A percentile compares a stretch with the other conserved stretches of the same genome.
These are phyloP conservation scores for Aegilops tauschii DNA, from an alignment of 176 grass and related monocot genomes.

Conservation along the genomic window DNA sequence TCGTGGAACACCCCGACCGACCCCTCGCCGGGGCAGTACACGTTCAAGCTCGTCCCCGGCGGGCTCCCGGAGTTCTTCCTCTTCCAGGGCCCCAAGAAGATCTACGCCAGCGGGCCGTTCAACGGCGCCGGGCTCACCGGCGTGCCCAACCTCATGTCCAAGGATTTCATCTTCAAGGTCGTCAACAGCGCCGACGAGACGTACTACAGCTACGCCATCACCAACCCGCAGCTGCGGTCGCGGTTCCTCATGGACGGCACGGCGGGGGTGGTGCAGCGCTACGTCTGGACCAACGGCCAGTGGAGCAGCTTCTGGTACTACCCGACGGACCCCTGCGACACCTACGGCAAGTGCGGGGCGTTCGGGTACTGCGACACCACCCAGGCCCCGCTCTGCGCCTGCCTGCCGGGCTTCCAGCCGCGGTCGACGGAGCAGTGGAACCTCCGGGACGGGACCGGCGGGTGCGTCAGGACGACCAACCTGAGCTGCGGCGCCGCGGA, in stretches of 20 bases:
- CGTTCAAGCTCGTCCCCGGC: constrained; percentile 31
- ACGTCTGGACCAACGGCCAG: background rate
- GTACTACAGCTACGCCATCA: constrained; percentile 43
- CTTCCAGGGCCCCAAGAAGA: background rate
- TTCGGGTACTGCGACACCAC: constrained; percentile 47
- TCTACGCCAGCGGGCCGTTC: constrained; percentile 53
- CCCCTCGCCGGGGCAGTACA: constrained; percentile 38
- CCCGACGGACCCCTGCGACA: constrained; percentile 49
- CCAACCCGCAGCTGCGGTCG: background rate
- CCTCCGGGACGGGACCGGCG: constrained; percentile 25
- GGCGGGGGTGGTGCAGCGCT: constrained; percentile 11
- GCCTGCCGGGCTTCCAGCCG: constrained; percentile 52
- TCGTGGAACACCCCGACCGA: constrained; percentile 41
- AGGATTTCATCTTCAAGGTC: constrained; percentile 33
- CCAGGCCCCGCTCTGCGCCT: constrained; percentile 17
- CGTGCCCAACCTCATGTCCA: constrained; percentile 25
- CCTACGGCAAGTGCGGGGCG: constrained; percentile 37
- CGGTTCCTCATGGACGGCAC: background rate
- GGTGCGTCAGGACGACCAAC: constrained; percentile 36
- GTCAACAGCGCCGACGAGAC: constrained; percentile 10
- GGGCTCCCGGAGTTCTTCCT: constrained; percentile 46
- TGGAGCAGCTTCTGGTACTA: constrained; percentile 53
- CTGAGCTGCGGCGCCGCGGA: constrained; percentile 43
- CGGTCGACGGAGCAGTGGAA: constrained; percentile 38
- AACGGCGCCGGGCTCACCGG: constrained; percentile 43